Evolutionary conservation across 495 filamentous ascomycete genomes (phyloP).

Genomic region (Choiromyces venosus): DNA sequence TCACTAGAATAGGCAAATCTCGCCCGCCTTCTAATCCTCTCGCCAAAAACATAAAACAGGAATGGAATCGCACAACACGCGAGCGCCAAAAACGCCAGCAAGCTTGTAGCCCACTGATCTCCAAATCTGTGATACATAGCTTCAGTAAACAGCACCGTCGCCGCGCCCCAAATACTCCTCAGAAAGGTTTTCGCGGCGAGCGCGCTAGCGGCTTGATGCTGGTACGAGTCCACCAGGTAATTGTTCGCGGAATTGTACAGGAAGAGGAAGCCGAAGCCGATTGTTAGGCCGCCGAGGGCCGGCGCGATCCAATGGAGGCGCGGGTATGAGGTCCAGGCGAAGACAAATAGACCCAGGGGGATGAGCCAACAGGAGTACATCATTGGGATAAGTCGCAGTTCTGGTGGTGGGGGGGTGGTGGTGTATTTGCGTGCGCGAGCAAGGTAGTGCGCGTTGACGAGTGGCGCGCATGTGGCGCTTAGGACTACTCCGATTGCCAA

Average conservation of each 20-base stretch:
- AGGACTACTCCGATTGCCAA: conserved; percentile 62
- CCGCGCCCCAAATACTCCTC: conserved; percentile 72
- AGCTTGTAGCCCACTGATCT: conserved; percentile 66
- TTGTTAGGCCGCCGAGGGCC: conserved; percentile 64
- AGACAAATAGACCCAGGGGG: conserved; percentile 73
- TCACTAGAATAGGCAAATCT: conserved; percentile 58
- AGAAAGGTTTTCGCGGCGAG: conserved; percentile 80
- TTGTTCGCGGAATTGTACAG: conserved; percentile 81
- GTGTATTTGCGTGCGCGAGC: conserved; percentile 54
- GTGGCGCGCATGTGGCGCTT: conserved; percentile 60
- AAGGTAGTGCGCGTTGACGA: conserved; percentile 73
- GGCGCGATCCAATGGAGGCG: conserved; percentile 64
- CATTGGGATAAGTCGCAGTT: conserved; percentile 74
- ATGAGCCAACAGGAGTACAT: conserved; percentile 78
- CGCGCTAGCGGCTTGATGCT: conserved; percentile 76
- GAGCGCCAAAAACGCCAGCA: conserved; percentile 66
- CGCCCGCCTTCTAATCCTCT: conserved; percentile 57
- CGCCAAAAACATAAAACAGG: conserved; percentile 70
- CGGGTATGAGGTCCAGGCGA: conserved; percentile 73
- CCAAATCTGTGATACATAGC: conserved; percentile 72
- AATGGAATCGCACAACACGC: conserved; percentile 72
- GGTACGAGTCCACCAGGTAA: conserved; percentile 77
- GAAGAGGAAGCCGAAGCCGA: conserved; percentile 83
- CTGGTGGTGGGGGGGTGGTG: conserved; percentile 68
- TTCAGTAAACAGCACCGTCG: conserved; percentile 66